A percentile compares a stretch with the other conserved stretches of the same genome.
These are phyloP conservation scores for Monosporascus ibericus DNA, from an alignment of 2,329 filamentous ascomycete species.

Conservation along the genomic window DNA sequence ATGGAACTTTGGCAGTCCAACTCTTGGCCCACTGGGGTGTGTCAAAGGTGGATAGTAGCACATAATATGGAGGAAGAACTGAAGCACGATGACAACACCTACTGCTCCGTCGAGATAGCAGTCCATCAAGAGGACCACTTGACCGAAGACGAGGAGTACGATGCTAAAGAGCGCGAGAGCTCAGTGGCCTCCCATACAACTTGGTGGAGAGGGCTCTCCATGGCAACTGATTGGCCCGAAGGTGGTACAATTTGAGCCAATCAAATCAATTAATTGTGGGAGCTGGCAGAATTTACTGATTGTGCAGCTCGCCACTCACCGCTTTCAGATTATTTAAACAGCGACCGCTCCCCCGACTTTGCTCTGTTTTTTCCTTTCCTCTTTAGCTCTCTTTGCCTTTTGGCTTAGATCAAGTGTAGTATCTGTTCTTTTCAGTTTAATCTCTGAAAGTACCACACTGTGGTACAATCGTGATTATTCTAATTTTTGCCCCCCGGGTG, in stretches of 20 bases:
- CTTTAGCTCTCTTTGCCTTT: constrained; percentile 40
- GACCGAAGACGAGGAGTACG: no score
- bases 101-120: no score
- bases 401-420: constrained; percentile 79
- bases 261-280: neutral
- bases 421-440: constrained; percentile 95
- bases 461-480: constrained; percentile 69
- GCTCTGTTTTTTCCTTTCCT: constrained; percentile 43
- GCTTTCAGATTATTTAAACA: constrained; percentile 11
- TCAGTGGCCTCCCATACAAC: no score
- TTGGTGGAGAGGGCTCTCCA: no score
- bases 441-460: constrained; percentile 72
- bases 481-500: constrained; percentile 58
- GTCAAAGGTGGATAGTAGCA: no score
- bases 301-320: neutral
- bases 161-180: no score
- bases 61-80: no score
- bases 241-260: no score
- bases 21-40: no score
- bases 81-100: no score
- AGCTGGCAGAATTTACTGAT: constrained; percentile 5
- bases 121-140: no score
- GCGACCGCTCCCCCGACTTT: neutral
- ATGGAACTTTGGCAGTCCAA: no score
- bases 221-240: neutral